Evolutionary conservation across 2,329 filamentous ascomycete species (phyloP).

Genomic region (Aspergillus nomiae): DNA sequence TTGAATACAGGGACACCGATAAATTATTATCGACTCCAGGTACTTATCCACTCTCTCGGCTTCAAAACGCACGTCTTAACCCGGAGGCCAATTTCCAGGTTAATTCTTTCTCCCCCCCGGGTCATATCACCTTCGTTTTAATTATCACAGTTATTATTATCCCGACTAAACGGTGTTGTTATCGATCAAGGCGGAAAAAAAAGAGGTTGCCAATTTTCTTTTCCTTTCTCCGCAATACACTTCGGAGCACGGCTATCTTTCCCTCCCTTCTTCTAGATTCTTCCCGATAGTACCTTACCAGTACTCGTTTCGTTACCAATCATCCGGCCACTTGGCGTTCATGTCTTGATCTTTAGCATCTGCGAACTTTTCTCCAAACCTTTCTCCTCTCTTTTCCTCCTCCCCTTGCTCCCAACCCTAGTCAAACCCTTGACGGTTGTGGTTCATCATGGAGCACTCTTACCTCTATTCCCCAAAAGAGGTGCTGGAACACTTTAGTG

Average conservation of each 20-base stretch:
- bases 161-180: not conserved
- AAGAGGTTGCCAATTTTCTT: not conserved
- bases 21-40: constrained; percentile 4
- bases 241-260: constrained; percentile 5
- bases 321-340: constrained; percentile 30
- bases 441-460: constrained; percentile 54
- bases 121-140: constrained; percentile 1
- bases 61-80: constrained; percentile 3
- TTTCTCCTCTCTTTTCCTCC: constrained; percentile 14
- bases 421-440: constrained; percentile 7
- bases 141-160: not conserved
- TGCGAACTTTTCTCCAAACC: constrained; percentile 2
- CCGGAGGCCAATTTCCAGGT: constrained; percentile 6
- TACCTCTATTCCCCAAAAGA: constrained; percentile 53
- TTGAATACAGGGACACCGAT: constrained; percentile 14
- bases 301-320: constrained; percentile 14
- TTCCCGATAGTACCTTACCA: constrained; percentile 17
- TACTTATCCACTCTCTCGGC: constrained; percentile 2
- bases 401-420: constrained; percentile 12
- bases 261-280: constrained; percentile 24
- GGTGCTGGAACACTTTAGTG: constrained; percentile 55
- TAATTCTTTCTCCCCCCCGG: not conserved
- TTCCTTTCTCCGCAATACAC: not conserved
- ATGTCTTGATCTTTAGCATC: constrained; percentile 21
- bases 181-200: not conserved